A percentile compares a stretch with the other conserved stretches of the same genome.
These are phyloP conservation scores for Tulasnella sp. DNA, from an alignment of 768 basidiomycete species.

Conservation along the genomic window DNA sequence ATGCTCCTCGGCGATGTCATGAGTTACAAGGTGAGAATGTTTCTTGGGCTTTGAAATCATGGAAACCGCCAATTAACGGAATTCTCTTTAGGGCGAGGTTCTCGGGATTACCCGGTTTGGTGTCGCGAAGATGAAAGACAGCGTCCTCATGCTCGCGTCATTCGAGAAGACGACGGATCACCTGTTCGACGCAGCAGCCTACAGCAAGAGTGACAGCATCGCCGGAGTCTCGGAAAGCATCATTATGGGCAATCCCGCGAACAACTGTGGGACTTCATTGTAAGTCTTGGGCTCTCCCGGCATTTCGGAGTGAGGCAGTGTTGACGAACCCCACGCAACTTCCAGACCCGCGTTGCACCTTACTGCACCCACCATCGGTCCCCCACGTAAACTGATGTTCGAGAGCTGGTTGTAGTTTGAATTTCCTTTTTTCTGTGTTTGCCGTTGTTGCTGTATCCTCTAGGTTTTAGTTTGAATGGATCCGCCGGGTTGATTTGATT, in stretches of 20 bases:
- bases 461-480: not conserved
- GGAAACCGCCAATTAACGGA: not conserved
- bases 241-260: conserved; percentile 97
- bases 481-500: not conserved
- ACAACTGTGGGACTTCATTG: conserved; percentile 93
- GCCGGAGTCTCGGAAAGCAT: conserved; percentile 98
- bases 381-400: conserved; percentile 43
- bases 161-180: conserved; percentile 99
- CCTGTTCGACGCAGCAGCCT: conserved; percentile 94
- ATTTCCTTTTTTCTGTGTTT: not conserved
- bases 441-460: not conserved
- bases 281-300: conserved; percentile 42
- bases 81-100: conserved; percentile 72
- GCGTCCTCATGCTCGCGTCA: conserved; percentile 96
- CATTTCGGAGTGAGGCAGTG: not conserved
- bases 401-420: conserved; percentile 41
- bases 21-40: conserved; percentile 79
- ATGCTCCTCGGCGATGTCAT: conserved; percentile 98
- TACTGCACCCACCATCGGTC: conserved; percentile 41
- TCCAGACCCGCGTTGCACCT: conserved; percentile 44
- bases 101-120: conserved; percentile 98
- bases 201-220: conserved; percentile 91
- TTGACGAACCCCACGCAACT: not conserved
- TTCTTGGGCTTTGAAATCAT: not conserved
- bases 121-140: conserved; percentile 99